These are phyloP conservation scores for Letharia columbiana DNA, from an alignment of 495 filamentous ascomycete genomes.

Conservation along the genomic window DNA sequence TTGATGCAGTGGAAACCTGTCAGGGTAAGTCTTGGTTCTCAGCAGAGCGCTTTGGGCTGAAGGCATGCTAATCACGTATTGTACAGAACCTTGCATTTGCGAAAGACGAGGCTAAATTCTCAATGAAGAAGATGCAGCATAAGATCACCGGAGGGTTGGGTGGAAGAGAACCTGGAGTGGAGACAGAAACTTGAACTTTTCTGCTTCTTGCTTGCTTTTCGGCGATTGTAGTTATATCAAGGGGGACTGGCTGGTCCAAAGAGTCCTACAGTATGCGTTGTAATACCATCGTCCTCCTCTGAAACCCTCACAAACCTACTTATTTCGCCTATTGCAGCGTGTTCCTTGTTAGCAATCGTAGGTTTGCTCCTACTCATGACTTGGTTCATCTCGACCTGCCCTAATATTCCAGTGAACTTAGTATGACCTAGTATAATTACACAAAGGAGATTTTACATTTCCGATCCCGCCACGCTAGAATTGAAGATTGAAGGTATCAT, in stretches of 20 bases:
- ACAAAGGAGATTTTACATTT: no score
- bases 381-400: neutral
- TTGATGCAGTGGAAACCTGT: slow-evolving; percentile 51
- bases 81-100: slow-evolving; percentile 40
- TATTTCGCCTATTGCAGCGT: neutral
- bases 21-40: slow-evolving; percentile 24
- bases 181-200: slow-evolving; percentile 40
- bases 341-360: neutral
- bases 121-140: slow-evolving; percentile 39
- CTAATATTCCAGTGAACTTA: no score
- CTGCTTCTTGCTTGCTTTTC: neutral
- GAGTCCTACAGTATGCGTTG: slow-evolving; percentile 2
- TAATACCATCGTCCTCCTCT: neutral
- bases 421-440: no score
- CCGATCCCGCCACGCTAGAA: no score
- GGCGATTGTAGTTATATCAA: neutral
- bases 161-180: slow-evolving; percentile 44
- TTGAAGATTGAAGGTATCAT: no score
- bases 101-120: slow-evolving; percentile 44
- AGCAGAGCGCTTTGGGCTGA: neutral
- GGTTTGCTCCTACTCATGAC: neutral
- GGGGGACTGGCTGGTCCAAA: neutral
- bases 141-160: slow-evolving; percentile 40
- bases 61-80: neutral
- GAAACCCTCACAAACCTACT: neutral